A percentile compares a stretch with the other conserved stretches of the same genome.
These are phyloP conservation scores for Hypoxylon sp. DNA, from an alignment of 2,329 filamentous ascomycete species.

Conservation along the genomic window DNA sequence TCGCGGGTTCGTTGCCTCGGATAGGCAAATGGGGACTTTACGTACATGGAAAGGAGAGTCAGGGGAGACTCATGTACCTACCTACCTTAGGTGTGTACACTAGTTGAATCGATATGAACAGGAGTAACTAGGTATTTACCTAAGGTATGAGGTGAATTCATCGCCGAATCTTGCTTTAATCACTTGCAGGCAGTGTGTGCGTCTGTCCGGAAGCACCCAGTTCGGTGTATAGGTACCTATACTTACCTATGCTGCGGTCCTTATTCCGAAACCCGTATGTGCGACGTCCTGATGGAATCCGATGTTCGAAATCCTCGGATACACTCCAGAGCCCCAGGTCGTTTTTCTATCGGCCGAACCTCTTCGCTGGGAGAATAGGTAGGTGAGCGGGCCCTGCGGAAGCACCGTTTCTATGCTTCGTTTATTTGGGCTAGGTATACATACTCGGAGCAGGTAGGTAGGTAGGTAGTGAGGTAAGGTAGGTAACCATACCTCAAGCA, in stretches of 20 bases:
- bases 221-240: no score
- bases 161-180: constrained; percentile 1
- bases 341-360: neutral
- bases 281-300: neutral
- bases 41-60: neutral
- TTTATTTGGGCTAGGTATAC: neutral
- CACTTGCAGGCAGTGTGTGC: neutral
- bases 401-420: neutral
- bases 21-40: neutral
- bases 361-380: neutral
- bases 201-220: neutral
- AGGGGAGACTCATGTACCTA: neutral
- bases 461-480: no score
- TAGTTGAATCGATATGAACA: neutral
- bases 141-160: no score
- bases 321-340: neutral
- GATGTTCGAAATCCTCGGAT: neutral
- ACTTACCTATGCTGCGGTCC: neutral
- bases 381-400: neutral
- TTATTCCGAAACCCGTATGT: neutral
- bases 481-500: no score
- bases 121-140: no score
- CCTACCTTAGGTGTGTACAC: neutral
- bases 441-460: neutral
- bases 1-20: neutral